Evolutionary conservation across 257 asterid genomes (phyloP).

Genomic region (Nicotiana undulata): DNA sequence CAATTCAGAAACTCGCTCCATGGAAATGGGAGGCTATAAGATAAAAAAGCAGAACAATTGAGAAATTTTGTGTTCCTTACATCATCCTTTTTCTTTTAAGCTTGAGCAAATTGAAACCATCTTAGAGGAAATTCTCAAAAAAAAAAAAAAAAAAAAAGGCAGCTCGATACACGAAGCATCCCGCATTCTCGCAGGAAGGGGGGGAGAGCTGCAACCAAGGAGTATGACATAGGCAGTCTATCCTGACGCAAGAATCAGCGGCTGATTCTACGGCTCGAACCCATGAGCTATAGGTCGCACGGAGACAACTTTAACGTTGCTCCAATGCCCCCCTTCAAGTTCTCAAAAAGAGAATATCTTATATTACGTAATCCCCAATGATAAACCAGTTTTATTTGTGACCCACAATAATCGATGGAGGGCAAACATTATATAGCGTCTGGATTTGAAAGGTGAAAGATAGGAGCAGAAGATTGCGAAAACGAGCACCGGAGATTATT

Average conservation of each 20-base stretch:
- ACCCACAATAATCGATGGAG: neutral
- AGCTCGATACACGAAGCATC: no score
- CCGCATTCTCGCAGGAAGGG: no score
- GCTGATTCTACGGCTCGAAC: no score
- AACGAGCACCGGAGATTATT: neutral
- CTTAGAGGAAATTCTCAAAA: no score
- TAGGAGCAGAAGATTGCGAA: neutral
- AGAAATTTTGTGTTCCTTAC: neutral
- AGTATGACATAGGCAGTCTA: no score
- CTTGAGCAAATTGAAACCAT: neutral
- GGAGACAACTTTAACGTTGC: no score
- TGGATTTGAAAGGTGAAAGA: neutral
- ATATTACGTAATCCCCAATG: neutral
- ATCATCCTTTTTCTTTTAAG: neutral
- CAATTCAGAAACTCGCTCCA: slow-evolving; percentile 51
- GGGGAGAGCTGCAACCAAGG: no score
- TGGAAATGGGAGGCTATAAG: slow-evolving; percentile 67
- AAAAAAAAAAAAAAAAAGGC: no score
- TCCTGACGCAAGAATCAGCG: no score
- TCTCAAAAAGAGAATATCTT: no score
- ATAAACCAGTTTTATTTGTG: neutral
- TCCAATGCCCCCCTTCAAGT: no score
- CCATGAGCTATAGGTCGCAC: no score
- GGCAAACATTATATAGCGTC: neutral
- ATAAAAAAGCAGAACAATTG: neutral